Percentiles rank a stretch among this genome's conserved stretches.
phyloP scores from a whole-genome alignment of 2,329 filamentous ascomycete species.

The Penicillium sp. region DNA sequence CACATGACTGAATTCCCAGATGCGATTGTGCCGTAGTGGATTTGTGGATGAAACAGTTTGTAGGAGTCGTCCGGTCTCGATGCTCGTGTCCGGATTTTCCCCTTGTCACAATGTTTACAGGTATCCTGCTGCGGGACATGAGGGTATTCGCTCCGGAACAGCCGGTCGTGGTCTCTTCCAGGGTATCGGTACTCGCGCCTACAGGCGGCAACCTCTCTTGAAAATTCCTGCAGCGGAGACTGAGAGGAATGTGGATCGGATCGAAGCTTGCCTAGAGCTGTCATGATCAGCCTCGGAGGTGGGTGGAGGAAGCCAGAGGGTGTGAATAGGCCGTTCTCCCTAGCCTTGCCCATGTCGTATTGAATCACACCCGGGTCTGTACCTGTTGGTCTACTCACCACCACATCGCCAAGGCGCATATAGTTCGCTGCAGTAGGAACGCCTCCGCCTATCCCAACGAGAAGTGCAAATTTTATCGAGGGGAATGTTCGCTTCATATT shows the following conservation, averaged over 20 bases:
- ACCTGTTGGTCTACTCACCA: background rate
- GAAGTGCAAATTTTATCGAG: conserved; percentile 23
- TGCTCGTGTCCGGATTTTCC: background rate
- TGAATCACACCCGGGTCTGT: background rate
- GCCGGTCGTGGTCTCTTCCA: background rate
- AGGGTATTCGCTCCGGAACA: background rate
- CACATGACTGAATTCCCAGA: conserved; percentile 26
- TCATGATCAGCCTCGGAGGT: conserved; percentile 11
- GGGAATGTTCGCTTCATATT: conserved; percentile 31
- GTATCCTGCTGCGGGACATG: background rate
- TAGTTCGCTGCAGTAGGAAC: conserved; percentile 24
- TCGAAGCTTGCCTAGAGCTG: conserved; percentile 12
- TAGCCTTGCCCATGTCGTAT: conserved; percentile 3
- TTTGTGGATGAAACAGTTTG: background rate
- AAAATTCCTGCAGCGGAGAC: background rate
- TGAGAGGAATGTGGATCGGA: conserved; percentile 14
- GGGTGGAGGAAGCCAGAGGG: conserved; percentile 1
- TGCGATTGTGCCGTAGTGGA: conserved; percentile 30
- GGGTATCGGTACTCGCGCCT: conserved; percentile 9
- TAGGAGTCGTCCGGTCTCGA: background rate
- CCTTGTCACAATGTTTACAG: background rate
- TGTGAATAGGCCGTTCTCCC: background rate
- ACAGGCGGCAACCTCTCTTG: background rate
- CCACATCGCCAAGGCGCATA: conserved; percentile 14
- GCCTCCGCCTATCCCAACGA: conserved; percentile 34